phyloP scores from a whole-genome alignment of 1,284 basidiomycete genomes.

The Ceratobasidium theobromae region DNA sequence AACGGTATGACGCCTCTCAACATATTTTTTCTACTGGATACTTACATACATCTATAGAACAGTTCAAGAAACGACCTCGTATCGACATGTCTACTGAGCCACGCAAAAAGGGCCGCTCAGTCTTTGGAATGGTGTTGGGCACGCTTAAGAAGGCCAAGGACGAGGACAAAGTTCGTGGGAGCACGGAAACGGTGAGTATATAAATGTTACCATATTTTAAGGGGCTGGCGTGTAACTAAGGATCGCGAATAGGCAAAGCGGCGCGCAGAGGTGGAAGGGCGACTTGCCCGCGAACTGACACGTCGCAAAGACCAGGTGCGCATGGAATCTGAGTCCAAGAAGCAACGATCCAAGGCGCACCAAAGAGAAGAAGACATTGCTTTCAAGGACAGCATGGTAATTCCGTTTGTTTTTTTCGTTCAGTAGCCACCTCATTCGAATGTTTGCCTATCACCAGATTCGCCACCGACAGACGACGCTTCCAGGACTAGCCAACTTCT shows the following conservation, averaged over 20 bases:
- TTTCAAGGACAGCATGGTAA: conserved; percentile 35
- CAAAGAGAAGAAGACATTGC: conserved; percentile 36
- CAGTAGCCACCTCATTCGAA: neutral
- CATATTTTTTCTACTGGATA: neutral
- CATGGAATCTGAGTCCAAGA: conserved; percentile 35
- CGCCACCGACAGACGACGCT: conserved; percentile 33
- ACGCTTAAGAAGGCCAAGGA: conserved; percentile 36
- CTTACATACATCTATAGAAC: neutral
- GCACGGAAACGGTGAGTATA: conserved; percentile 33
- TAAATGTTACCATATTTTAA: neutral
- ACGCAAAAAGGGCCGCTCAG: conserved; percentile 33
- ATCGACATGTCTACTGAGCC: conserved; percentile 23
- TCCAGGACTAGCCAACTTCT: conserved; percentile 61
- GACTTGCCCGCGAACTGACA: conserved; percentile 34
- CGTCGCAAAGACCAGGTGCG: conserved; percentile 33
- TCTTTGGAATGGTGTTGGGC: conserved; percentile 35
- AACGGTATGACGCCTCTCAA: neutral
- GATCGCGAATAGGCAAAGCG: conserved; percentile 32
- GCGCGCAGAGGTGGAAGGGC: conserved; percentile 33
- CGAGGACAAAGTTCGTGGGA: conserved; percentile 28
- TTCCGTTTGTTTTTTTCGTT: neutral
- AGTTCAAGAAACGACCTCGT: conserved; percentile 32
- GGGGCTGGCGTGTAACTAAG: neutral
- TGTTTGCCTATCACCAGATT: conserved; percentile 10
- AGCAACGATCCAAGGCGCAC: conserved; percentile 31